These are phyloP conservation scores for Protomyces inouyei DNA, from an alignment of 1,139 yeast genomes.

Conservation along the genomic window DNA sequence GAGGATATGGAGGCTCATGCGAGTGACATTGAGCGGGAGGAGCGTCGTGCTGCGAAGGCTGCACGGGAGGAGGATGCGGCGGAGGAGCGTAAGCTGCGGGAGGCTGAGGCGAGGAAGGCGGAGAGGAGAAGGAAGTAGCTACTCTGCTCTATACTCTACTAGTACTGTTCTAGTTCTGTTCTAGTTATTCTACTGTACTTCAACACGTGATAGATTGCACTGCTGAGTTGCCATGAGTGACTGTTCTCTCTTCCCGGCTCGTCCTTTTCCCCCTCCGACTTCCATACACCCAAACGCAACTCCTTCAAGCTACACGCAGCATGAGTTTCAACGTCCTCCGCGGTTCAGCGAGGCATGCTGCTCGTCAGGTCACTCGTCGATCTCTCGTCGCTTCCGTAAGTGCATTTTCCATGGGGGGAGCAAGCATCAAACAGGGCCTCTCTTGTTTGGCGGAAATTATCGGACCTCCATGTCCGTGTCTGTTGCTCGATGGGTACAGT, in stretches of 20 bases:
- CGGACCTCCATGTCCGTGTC: background rate
- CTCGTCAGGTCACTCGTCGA: slow-evolving; percentile 17
- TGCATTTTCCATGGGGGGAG: background rate
- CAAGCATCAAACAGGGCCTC: background rate
- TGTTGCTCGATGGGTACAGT: too few species aligned
- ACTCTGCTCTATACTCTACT: too few species aligned
- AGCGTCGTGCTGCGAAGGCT: slow-evolving; percentile 54
- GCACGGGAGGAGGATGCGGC: slow-evolving; percentile 63
- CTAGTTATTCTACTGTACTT: too few species aligned
- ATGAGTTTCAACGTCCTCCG: slow-evolving; percentile 23
- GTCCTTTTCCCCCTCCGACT: background rate
- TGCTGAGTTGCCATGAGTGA: background rate
- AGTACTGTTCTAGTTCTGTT: too few species aligned
- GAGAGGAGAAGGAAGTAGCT: background rate
- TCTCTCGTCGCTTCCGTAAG: slow-evolving; percentile 27
- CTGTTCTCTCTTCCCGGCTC: background rate
- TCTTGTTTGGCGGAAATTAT: background rate
- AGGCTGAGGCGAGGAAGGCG: slow-evolving; percentile 41
- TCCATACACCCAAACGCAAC: background rate
- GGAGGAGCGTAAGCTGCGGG: slow-evolving; percentile 57
- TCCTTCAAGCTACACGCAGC: background rate
- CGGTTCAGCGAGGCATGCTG: slow-evolving; percentile 23
- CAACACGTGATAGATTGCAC: background rate
- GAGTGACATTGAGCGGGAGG: slow-evolving; percentile 77
- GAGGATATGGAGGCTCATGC: slow-evolving; percentile 96